phyloP scores from a whole-genome alignment of 2,329 filamentous ascomycete species.

The Scytalidium sp. region DNA sequence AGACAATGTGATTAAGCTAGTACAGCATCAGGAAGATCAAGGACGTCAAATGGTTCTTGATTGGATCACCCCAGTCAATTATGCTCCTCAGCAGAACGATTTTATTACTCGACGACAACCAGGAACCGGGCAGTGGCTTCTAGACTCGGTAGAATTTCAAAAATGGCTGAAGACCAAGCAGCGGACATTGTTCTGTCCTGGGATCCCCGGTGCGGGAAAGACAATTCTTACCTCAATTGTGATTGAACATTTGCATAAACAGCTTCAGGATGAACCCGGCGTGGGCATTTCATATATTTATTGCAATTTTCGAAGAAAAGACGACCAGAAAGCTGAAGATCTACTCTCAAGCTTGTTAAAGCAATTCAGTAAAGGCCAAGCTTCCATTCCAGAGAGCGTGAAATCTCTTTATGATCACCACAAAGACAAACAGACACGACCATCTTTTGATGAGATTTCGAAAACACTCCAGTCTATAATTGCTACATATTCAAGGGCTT shows the following conservation, averaged over 20 bases:
- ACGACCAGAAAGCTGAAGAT: conserved; percentile 16
- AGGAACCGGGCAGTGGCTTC: conserved; percentile 11
- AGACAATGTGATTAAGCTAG: conserved; percentile 6
- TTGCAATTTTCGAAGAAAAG: conserved; percentile 24
- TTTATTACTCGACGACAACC: conserved; percentile 5
- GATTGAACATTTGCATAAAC: conserved; percentile 4
- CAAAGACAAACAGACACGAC: conserved; percentile 12
- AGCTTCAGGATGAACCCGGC: not conserved
- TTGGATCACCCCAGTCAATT: not conserved
- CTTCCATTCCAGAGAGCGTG: conserved; percentile 10
- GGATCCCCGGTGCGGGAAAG: conserved; percentile 12
- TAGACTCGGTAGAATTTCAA: conserved; percentile 8
- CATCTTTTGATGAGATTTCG: conserved; percentile 18
- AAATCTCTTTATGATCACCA: conserved; percentile 19
- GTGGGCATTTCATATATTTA: conserved; percentile 28
- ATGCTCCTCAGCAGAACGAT: conserved; percentile 3
- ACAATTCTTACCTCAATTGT: conserved; percentile 9
- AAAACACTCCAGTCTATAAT: conserved; percentile 11
- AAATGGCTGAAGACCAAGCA: conserved; percentile 1
- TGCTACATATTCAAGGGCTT: conserved; percentile 12
- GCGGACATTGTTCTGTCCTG: conserved; percentile 3
- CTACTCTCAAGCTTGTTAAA: conserved; percentile 27
- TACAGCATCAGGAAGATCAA: conserved; percentile 8
- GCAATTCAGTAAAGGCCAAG: conserved; percentile 20
- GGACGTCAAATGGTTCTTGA: not conserved